These are phyloP conservation scores for Tylopilus plumbeoviolaceoides DNA, from an alignment of 768 basidiomycete species.

Conservation along the genomic window DNA sequence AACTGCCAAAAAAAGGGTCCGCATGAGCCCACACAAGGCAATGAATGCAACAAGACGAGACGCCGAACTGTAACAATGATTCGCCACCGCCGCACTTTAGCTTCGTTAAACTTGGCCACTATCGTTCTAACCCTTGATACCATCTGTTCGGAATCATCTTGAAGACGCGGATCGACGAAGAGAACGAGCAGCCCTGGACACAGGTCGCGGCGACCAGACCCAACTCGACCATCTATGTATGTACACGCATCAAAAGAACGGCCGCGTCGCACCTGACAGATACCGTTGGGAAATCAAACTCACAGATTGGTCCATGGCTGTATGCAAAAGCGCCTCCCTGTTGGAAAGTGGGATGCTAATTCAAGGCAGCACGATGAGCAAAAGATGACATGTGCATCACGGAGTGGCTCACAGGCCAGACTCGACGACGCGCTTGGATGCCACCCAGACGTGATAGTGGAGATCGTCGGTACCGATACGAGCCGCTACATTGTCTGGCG, in stretches of 20 bases:
- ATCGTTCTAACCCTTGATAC: conserved; percentile 40
- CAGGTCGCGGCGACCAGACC: conserved; percentile 42
- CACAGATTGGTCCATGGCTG: conserved; percentile 31
- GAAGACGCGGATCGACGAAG: conserved; percentile 48
- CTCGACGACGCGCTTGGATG: conserved; percentile 26
- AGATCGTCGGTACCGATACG: conserved; percentile 24
- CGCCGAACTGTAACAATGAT: conserved; percentile 47
- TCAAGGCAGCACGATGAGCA: not conserved
- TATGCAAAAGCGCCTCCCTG: conserved; percentile 15
- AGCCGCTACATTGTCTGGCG: conserved; percentile 30
- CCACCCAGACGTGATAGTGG: conserved; percentile 34
- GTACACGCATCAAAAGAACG: not conserved
- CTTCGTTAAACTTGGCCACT: conserved; percentile 37
- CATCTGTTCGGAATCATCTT: conserved; percentile 36
- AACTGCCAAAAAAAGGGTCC: conserved; percentile 35
- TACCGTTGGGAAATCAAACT: conserved; percentile 7
- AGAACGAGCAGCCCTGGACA: conserved; percentile 46
- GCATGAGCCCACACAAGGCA: not conserved
- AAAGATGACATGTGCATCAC: not conserved
- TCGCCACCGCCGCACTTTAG: conserved; percentile 35
- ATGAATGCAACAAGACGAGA: not conserved
- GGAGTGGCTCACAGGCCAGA: conserved; percentile 12
- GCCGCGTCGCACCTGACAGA: not conserved
- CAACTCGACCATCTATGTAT: conserved; percentile 46
- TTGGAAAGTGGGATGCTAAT: conserved; percentile 13